These are phyloP conservation scores for Tothia fuscella DNA, from an alignment of 2,329 filamentous ascomycete genomes.

Conservation along the genomic window DNA sequence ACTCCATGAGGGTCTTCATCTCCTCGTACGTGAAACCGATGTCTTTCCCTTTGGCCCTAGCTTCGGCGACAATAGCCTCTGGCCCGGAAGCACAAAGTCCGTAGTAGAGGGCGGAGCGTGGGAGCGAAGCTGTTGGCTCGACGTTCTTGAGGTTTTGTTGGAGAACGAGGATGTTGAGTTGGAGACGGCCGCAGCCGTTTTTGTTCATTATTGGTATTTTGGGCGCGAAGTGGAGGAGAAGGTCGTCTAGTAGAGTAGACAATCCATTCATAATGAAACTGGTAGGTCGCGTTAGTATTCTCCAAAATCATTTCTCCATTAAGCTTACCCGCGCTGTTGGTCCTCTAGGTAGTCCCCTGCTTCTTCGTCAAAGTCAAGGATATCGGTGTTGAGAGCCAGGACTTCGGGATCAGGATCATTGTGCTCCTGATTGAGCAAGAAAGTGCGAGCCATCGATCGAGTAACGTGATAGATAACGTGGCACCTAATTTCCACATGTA, in stretches of 20 bases:
- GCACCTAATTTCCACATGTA: constrained; percentile 81
- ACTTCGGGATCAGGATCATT: constrained; percentile 69
- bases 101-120: constrained; percentile 55
- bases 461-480: constrained; percentile 71
- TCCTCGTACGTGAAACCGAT: constrained; percentile 26
- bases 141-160: constrained; percentile 97
- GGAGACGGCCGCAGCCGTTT: constrained; percentile 74
- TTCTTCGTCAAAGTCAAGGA: constrained; percentile 81
- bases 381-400: constrained; percentile 67
- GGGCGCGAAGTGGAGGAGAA: constrained; percentile 60
- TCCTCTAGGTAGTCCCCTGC: constrained; percentile 62
- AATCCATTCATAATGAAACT: constrained; percentile 68
- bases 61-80: constrained; percentile 52
- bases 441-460: constrained; percentile 35
- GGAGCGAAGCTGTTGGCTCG: constrained; percentile 55
- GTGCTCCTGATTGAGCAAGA: constrained; percentile 56
- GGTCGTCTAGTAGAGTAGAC: constrained; percentile 63
- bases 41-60: constrained; percentile 34
- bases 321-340: no score
- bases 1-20: constrained; percentile 29
- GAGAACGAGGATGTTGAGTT: constrained; percentile 85
- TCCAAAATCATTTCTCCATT: no score
- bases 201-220: constrained; percentile 73
- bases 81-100: constrained; percentile 54
- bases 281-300: no score